Conservation (phyloP, 2,329 filamentous ascomycete genomes). For the Talaromyces funiculosus region DNA sequence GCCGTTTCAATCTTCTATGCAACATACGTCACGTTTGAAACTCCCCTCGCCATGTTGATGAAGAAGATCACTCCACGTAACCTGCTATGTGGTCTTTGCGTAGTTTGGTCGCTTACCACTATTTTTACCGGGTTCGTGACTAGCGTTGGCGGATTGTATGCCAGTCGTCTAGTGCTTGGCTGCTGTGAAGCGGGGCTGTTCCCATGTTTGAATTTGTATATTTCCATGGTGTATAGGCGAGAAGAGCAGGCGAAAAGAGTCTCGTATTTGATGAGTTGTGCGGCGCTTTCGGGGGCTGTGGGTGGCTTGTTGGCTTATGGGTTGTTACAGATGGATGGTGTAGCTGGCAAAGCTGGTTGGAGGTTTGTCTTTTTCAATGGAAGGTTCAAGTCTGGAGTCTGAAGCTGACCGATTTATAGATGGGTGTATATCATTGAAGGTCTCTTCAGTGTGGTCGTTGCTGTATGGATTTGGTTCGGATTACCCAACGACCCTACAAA, state of each 20-base stretch:
- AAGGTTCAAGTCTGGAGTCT: background rate
- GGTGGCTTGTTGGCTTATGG: slow-evolving; percentile 37
- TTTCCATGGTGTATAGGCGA: slow-evolving; percentile 38
- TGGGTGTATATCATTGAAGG: slow-evolving; percentile 50
- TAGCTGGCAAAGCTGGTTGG: slow-evolving; percentile 44
- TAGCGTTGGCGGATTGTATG: slow-evolving; percentile 38
- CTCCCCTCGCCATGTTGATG: slow-evolving; percentile 43
- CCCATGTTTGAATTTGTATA: slow-evolving; percentile 35
- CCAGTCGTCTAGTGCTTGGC: slow-evolving; percentile 35
- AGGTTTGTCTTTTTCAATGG: slow-evolving; percentile 23
- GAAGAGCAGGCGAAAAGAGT: slow-evolving; percentile 39
- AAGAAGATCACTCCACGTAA: slow-evolving; percentile 44
- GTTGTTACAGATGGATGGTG: slow-evolving; percentile 42
- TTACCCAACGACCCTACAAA: slow-evolving; percentile 44
- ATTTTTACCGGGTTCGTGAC: slow-evolving; percentile 45
- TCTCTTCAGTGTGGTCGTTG: slow-evolving; percentile 40
- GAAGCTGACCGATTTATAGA: slow-evolving; percentile 16
- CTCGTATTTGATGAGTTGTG: slow-evolving; percentile 37
- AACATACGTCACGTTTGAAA: slow-evolving; percentile 48
- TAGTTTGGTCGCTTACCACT: slow-evolving; percentile 47
- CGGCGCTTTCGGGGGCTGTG: slow-evolving; percentile 36
- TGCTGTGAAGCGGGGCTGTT: slow-evolving; percentile 36
- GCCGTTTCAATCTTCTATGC: slow-evolving; percentile 50
- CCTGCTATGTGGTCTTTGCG: slow-evolving; percentile 35
- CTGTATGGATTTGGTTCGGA: slow-evolving; percentile 42